A percentile compares a stretch with the other conserved stretches of the same genome.
Evolutionary conservation across 192 early-diverging fungal species (phyloP).

Genomic region (Coemansia sp.): DNA sequence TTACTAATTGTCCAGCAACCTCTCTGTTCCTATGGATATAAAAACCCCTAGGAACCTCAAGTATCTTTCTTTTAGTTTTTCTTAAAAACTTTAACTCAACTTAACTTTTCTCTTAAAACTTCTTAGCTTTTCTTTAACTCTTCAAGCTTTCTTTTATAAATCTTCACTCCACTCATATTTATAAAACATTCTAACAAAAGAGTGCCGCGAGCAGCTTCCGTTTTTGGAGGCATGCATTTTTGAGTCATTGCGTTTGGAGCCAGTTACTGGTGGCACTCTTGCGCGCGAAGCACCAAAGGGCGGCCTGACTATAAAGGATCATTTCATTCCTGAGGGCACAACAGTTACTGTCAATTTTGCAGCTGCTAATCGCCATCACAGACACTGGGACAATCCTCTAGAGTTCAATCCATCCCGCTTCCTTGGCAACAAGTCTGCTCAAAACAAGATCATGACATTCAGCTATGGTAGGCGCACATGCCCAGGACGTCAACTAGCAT

Average conservation of each 20-base stretch:
- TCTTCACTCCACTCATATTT: no score
- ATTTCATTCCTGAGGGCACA: constrained; percentile 30
- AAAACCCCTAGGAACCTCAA: no score
- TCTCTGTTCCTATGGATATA: no score
- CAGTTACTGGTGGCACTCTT: constrained; percentile 20
- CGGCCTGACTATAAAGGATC: constrained; percentile 16
- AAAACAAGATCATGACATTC: constrained; percentile 27
- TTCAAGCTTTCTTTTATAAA: no score
- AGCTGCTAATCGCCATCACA: constrained; percentile 16
- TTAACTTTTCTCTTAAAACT: no score
- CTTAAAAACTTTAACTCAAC: no score
- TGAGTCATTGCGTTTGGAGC: constrained; percentile 35
- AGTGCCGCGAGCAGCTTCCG: constrained; percentile 21
- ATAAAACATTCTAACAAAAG: no score
- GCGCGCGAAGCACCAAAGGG: constrained; percentile 24
- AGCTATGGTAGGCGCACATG: constrained; percentile 29
- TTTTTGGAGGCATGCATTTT: constrained; percentile 34
- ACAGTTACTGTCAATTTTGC: constrained; percentile 17
- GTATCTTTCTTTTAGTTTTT: no score
- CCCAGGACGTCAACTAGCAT: constrained; percentile 31
- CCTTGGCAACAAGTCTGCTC: constrained; percentile 3
- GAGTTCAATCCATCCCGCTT: constrained; percentile 24
- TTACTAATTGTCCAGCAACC: no score
- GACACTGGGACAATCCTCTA: constrained; percentile 20
- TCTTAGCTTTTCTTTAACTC: no score